Percentiles rank a stretch among this genome's conserved stretches.
These are phyloP conservation scores for Moesziomyces globuligerus DNA, from an alignment of 1,284 basidiomycete species.

Conservation along the genomic window DNA sequence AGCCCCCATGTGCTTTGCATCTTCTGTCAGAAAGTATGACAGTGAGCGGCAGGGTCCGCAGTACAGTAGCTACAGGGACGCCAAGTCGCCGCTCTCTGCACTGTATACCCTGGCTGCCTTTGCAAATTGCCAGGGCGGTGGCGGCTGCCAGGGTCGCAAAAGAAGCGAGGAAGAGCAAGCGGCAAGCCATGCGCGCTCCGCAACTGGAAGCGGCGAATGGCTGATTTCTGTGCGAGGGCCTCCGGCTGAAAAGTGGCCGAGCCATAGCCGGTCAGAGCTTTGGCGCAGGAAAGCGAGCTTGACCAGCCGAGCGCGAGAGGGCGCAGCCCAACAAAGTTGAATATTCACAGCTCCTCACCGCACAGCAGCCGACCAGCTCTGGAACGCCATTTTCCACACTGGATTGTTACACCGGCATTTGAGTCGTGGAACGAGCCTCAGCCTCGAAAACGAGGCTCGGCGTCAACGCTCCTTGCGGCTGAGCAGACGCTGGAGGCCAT, in stretches of 20 bases:
- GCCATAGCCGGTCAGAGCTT: conserved; percentile 9
- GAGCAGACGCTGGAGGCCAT: conserved; percentile 35
- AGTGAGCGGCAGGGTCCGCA: background rate
- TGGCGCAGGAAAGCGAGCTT: conserved; percentile 11
- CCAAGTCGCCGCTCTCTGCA: too few relatives aligned
- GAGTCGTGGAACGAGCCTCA: conserved; percentile 1
- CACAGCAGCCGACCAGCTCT: background rate
- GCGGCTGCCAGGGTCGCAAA: background rate
- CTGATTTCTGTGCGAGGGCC: background rate
- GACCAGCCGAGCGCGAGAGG: conserved; percentile 11
- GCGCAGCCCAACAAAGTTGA: conserved; percentile 7
- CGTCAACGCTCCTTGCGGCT: conserved; percentile 34
- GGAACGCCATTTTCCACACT: background rate
- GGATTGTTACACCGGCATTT: background rate
- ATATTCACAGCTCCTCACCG: background rate
- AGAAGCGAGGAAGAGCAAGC: conserved; percentile 36
- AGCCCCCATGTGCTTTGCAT: background rate
- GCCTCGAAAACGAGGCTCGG: background rate
- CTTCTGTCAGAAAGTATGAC: background rate
- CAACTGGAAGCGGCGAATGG: background rate
- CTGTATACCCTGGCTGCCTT: background rate
- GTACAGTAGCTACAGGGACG: background rate
- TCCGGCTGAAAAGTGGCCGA: conserved; percentile 7
- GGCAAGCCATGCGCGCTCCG: background rate
- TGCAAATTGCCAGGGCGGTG: background rate